Conservation (phyloP, 495 filamentous ascomycete species). For the Chaetomium tenue region DNA sequence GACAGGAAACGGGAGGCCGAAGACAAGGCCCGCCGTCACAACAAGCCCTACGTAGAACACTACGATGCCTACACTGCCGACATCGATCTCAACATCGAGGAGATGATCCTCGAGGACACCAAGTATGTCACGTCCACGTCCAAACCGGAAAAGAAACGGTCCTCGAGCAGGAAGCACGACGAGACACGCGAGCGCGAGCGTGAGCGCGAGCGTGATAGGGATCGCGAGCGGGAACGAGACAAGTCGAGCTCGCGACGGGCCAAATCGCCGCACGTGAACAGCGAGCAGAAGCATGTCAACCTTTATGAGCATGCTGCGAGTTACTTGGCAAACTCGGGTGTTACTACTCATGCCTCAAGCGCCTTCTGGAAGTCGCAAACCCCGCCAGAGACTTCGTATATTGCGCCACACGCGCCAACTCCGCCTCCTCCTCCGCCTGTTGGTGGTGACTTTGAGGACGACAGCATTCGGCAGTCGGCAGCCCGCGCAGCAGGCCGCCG, state of each 20-base stretch:
- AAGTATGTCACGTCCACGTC: slow-evolving; percentile 33
- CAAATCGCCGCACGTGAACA: slow-evolving; percentile 22
- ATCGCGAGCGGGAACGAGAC: slow-evolving; percentile 25
- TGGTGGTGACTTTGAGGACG: slow-evolving; percentile 35
- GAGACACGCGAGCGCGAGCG: slow-evolving; percentile 35
- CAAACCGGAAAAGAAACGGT: slow-evolving; percentile 45
- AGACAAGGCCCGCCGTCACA: slow-evolving; percentile 38
- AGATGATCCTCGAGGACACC: slow-evolving; percentile 34
- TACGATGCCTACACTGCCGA: slow-evolving; percentile 25
- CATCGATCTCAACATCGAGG: slow-evolving; percentile 39
- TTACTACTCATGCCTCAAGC: neutral
- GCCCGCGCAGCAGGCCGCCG: slow-evolving; percentile 38
- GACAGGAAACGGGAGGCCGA: slow-evolving; percentile 28
- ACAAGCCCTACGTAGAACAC: slow-evolving; percentile 27
- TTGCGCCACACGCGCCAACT: slow-evolving; percentile 36
- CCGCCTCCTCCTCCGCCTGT: no score
- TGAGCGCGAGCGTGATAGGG: slow-evolving; percentile 29
- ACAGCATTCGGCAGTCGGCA: slow-evolving; percentile 33
- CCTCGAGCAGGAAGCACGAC: slow-evolving; percentile 40
- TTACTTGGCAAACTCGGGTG: slow-evolving; percentile 27
- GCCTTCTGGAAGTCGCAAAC: slow-evolving; percentile 34
- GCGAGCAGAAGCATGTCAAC: slow-evolving; percentile 20
- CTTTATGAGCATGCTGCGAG: slow-evolving; percentile 23
- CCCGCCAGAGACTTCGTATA: slow-evolving; percentile 25
- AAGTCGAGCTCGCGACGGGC: slow-evolving; percentile 33